These are phyloP conservation scores for Ceratocystis harringtonii DNA, from an alignment of 2,329 filamentous ascomycete genomes.

Conservation along the genomic window DNA sequence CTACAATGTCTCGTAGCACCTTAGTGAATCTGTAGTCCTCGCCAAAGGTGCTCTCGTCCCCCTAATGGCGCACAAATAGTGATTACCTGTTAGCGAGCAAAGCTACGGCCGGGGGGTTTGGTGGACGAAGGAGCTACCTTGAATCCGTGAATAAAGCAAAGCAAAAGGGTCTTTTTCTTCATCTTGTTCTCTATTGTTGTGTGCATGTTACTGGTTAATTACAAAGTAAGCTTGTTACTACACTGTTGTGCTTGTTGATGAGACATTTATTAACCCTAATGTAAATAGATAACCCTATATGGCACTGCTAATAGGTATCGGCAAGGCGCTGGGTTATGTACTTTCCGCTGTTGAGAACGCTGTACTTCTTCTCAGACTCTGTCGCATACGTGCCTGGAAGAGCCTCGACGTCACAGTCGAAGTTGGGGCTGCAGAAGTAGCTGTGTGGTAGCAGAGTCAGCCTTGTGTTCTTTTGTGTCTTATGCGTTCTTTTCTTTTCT, in stretches of 20 bases:
- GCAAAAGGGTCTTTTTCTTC: conserved; percentile 63
- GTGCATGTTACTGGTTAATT: not conserved
- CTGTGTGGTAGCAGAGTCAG: conserved; percentile 22
- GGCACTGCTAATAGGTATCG: conserved; percentile 45
- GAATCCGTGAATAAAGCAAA: conserved; percentile 83
- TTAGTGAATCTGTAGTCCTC: conserved; percentile 51
- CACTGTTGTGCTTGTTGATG: not conserved
- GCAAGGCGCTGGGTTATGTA: conserved; percentile 66
- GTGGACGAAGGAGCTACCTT: conserved; percentile 36
- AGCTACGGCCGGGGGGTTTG: conserved; percentile 7
- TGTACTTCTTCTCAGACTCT: conserved; percentile 61
- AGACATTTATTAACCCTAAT: not conserved
- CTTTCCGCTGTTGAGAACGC: conserved; percentile 60
- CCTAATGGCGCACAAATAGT: conserved; percentile 30
- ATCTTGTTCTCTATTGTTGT: not conserved
- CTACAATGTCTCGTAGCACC: conserved; percentile 50
- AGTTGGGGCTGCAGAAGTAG: conserved; percentile 84
- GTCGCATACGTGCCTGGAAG: conserved; percentile 59
- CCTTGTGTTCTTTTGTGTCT: not conserved
- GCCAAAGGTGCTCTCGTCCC: conserved; percentile 64
- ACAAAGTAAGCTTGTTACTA: not conserved
- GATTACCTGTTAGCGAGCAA: not conserved
- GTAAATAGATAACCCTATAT: not conserved
- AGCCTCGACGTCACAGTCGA: conserved; percentile 58
- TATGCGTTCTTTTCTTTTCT: not conserved